phyloP scores from a whole-genome alignment of 1,284 basidiomycete species.

The Coriolopsis trogii region DNA sequence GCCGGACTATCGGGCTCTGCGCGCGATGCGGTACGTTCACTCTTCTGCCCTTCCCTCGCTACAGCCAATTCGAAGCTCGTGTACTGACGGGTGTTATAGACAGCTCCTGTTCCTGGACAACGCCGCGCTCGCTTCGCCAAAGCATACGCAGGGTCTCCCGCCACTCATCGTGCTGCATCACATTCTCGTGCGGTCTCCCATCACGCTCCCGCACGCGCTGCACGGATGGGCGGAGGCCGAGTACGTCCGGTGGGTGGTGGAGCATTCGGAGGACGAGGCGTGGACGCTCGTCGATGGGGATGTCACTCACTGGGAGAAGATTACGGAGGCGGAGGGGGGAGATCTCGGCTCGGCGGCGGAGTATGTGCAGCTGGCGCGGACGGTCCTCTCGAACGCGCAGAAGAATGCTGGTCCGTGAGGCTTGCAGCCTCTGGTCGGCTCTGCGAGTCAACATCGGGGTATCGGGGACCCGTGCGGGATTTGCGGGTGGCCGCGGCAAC shows the following conservation, averaged over 20 bases:
- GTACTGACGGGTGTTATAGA: constrained; percentile 42
- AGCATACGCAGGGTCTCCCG: constrained; percentile 73
- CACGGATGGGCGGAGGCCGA: constrained; percentile 93
- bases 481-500: no score
- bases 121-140: constrained; percentile 60
- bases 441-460: no score
- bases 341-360: constrained; percentile 48
- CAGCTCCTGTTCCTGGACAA: constrained; percentile 89
- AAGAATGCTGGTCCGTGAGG: neutral
- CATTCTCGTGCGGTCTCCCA: constrained; percentile 86
- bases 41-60: neutral
- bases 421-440: no score
- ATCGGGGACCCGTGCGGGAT: no score
- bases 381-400: constrained; percentile 50
- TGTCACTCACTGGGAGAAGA: constrained; percentile 73
- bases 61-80: no score
- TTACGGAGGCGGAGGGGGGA: constrained; percentile 53
- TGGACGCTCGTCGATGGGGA: constrained; percentile 73
- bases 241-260: constrained; percentile 87
- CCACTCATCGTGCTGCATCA: constrained; percentile 89
- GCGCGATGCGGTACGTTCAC: constrained; percentile 73
- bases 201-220: constrained; percentile 82
- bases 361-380: constrained; percentile 66
- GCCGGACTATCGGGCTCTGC: constrained; percentile 78
- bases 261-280: constrained; percentile 74